Conservation (phyloP, 352 stramenopile genomes). For the Pythium monospermum region DNA sequence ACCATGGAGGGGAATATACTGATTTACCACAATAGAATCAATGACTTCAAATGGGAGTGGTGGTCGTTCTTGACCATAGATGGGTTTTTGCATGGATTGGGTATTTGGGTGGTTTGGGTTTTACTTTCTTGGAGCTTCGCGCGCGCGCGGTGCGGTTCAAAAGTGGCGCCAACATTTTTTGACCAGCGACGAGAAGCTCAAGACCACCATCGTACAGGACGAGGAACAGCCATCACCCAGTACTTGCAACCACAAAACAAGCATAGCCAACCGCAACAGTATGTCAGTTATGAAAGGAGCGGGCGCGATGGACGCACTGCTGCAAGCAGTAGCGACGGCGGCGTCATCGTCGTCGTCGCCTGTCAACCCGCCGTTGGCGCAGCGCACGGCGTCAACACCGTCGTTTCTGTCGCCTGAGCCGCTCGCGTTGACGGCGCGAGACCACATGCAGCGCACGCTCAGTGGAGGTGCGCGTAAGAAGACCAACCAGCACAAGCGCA, state of each 20-base stretch:
- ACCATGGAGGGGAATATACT: no score
- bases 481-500: conserved; percentile 13
- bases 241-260: no score
- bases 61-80: background rate
- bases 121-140: conserved; percentile 14
- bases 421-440: background rate
- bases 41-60: background rate
- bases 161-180: conserved; percentile 12
- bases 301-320: background rate
- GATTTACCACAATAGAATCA: no score
- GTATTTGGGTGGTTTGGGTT: background rate
- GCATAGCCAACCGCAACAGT: no score
- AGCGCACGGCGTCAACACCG: background rate
- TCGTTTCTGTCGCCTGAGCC: conserved; percentile 20
- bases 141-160: conserved; percentile 5
- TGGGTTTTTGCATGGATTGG: background rate
- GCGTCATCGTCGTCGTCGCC: background rate
- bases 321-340: conserved; percentile 1
- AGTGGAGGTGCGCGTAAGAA: conserved; percentile 24
- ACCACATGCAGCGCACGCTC: conserved; percentile 23
- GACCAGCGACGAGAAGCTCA: no score
- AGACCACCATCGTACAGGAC: no score
- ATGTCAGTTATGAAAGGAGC: no score
- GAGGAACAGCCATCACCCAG: no score
- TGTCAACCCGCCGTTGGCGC: background rate